phyloP scores from a whole-genome alignment of 2,329 filamentous ascomycete genomes.

The Fusarium oxysporum region DNA sequence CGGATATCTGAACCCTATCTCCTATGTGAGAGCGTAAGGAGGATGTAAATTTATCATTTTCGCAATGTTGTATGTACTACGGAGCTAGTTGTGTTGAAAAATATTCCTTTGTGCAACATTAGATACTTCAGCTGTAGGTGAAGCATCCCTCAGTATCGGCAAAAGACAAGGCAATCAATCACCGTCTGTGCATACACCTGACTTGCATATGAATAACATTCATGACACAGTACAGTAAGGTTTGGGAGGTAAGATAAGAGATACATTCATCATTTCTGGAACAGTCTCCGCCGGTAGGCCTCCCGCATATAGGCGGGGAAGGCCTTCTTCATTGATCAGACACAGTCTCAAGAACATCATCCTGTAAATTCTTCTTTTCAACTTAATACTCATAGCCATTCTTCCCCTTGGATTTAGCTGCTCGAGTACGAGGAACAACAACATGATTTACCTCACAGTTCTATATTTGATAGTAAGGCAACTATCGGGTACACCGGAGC shows the following conservation, averaged over 20 bases:
- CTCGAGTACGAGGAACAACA: background rate
- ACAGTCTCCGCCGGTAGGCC: conserved; percentile 13
- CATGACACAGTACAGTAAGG: background rate
- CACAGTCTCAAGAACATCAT: background rate
- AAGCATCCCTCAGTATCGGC: background rate
- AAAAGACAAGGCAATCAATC: background rate
- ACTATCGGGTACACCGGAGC: background rate
- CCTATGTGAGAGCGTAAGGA: background rate
- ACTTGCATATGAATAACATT: background rate
- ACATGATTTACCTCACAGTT: conserved; percentile 46
- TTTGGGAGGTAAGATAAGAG: background rate
- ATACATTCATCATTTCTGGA: background rate
- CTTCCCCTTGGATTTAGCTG: fast-evolving
- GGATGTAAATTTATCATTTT: background rate
- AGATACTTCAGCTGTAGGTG: background rate
- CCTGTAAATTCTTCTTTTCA: background rate
- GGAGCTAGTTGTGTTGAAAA: background rate
- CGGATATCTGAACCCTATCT: background rate
- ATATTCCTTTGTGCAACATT: background rate
- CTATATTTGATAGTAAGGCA: conserved; percentile 48
- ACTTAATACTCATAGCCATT: background rate
- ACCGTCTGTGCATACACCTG: background rate
- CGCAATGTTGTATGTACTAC: background rate
- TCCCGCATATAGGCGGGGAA: conserved; percentile 24
- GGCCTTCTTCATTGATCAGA: conserved; percentile 2